Percentiles rank a stretch among this genome's conserved stretches.
Evolutionary conservation across 352 stramenopile species (phyloP).

Genomic region (Halophytophthora batemanensis): DNA sequence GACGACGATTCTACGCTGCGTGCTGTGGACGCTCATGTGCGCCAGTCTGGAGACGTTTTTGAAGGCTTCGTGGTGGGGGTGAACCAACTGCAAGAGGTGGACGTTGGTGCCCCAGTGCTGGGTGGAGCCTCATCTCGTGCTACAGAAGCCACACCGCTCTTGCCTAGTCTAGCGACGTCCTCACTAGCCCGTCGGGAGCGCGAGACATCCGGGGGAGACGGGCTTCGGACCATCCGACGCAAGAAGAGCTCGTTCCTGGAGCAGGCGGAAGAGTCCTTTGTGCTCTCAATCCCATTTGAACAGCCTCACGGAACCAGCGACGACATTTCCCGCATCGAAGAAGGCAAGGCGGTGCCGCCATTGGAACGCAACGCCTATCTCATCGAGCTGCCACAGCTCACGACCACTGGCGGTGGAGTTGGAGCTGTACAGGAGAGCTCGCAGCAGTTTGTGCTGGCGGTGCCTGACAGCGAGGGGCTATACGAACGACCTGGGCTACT

Average conservation of each 20-base stretch:
- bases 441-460: slow-evolving; percentile 75
- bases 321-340: slow-evolving; percentile 8
- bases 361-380: slow-evolving; percentile 68
- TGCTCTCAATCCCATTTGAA: slow-evolving; percentile 78
- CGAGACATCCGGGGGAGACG: slow-evolving; percentile 7
- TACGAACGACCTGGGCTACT: slow-evolving; percentile 59
- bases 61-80: slow-evolving; percentile 83
- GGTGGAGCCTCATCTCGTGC: slow-evolving; percentile 23
- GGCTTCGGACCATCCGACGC: slow-evolving; percentile 41
- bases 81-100: slow-evolving; percentile 60
- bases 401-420: slow-evolving; percentile 27
- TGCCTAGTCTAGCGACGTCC: slow-evolving; percentile 29
- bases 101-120: slow-evolving; percentile 2
- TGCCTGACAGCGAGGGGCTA: slow-evolving; percentile 50
- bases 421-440: slow-evolving; percentile 24
- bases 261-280: slow-evolving; percentile 68
- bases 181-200: slow-evolving; percentile 18
- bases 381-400: slow-evolving; percentile 66
- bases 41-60: slow-evolving; percentile 51
- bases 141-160: slow-evolving; percentile 53
- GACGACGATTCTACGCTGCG: slow-evolving; percentile 80
- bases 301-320: slow-evolving; percentile 19
- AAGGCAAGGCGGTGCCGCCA: slow-evolving; percentile 20
- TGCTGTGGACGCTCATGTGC: slow-evolving; percentile 49
- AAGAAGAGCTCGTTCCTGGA: slow-evolving; percentile 75